Base-by-base conservation (phyloP, 1,284 basidiomycete species). In the Trichosporon sp. region DNA sequence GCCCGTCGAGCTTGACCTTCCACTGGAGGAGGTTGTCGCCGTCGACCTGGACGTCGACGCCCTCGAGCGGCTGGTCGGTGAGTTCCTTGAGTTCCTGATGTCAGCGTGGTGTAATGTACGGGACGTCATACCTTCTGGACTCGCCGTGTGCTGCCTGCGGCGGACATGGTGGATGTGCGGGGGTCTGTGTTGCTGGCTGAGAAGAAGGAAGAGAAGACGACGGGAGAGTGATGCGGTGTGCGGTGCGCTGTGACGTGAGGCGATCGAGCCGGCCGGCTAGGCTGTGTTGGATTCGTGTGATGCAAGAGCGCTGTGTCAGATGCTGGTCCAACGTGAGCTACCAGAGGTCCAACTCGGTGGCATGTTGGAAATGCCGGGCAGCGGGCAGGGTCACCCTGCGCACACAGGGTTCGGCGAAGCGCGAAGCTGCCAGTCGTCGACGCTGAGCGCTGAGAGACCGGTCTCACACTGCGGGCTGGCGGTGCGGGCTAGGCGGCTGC, bases 21-120 rank as follows among this genome's bases (percentile, higher is more conserved):
- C 93, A 95, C 70, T 88, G 82, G 70, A 90, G 88, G 25, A 94
- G 68, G 80, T 94, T 92, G 74, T 88, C 87, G 18, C 92, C 92
- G 62, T 87, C 84, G 1, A 89, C 85, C 42, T 88, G 86, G 5
- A 91, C 88, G 1, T 83, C 83, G 65, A 95, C 79, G 25, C 88
- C 88, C 87, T 91, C 63, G 15, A 80, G 71, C n/a, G 83, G 83
- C 21, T 77, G 65, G 62, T 67, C 73, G 70, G 76, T 75, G 56
- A 84, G 73, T 63, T 81, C 79, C 3, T 68, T 70, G 11, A 83
- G 75, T 67, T 84, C 83, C 83, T 84, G 65, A 18, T 21, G 65
- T 71, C 21, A 68, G 65, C 64, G 25, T 53, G 31, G 23, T 29
- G 2, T 51, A 15, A 51, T 9, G 7, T 34, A 34, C 2, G 23